Evolutionary conservation across 371 early-diverging fungal species (phyloP), one percentile per base, ranked within the genome.

Genomic region (Dichotomocladium elegans): DNA sequence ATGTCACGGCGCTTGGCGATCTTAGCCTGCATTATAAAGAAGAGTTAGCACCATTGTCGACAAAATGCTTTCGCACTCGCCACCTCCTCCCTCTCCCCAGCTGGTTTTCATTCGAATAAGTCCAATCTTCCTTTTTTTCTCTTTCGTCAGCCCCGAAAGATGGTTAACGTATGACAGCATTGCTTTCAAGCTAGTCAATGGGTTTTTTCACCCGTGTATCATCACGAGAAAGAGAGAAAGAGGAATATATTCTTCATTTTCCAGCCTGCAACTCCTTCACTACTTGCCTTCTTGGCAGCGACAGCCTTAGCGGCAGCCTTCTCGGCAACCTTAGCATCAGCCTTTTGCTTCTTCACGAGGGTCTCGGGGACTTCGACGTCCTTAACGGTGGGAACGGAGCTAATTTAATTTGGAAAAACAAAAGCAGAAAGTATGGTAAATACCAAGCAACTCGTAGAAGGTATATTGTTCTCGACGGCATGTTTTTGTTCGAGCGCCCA

Each of bases 281-380:
- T 29, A 58, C 58, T 70, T 80, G 86, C 92, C 87, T 87, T 86
- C 66, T 83, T 82, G 17, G 63, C 57, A 37, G 70, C 72, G 29
- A 53, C 59, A 72, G 83, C 78, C 68, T 86, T 77, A 42, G 77
- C 82, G 58, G 80, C 81, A 67, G 84, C 79, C 65, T 87, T 87
- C 52, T 87, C 90, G 58, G 87, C 83, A 51, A 85, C 64, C 87
- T 95, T 91, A 62, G 92, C 91, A 61, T 82, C 77, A 66, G 86
- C 68, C 86, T 94, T 94, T 69, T 92, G 87, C 92, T 96, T 95
- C 88, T 96, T 97, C 76, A 98, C 83, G 64, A 96, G 85, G 53
- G 97, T 93, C 84, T 97, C 97, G 70, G 98, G 98, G 60, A 86
- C 87, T 69, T 86, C 86, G 52, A 89, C 79, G 59, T 87, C 80